These are phyloP conservation scores for Phytophthora tubulina DNA, from an alignment of 352 stramenopile genomes.

Conservation along the genomic window DNA sequence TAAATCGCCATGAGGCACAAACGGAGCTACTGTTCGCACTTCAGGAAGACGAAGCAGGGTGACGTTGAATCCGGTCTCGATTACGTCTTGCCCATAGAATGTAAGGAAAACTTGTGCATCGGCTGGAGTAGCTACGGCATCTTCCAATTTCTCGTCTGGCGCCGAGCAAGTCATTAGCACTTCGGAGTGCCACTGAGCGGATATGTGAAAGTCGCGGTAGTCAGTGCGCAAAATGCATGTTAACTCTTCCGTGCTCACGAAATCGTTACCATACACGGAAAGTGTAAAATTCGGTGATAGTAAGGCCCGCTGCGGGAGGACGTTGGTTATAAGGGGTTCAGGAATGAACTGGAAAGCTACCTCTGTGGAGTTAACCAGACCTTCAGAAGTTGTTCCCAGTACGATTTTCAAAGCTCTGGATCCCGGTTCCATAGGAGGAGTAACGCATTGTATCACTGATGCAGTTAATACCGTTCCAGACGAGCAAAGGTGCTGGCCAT, in stretches of 20 bases:
- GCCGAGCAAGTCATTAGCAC: slow-evolving; percentile 36
- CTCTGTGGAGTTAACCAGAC: slow-evolving; percentile 48
- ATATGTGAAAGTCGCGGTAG: slow-evolving; percentile 10
- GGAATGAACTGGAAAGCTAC: slow-evolving; percentile 38
- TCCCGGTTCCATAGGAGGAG: slow-evolving; percentile 23
- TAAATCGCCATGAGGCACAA: neutral
- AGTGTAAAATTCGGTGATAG: slow-evolving; percentile 23
- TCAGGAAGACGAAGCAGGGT: slow-evolving; percentile 44
- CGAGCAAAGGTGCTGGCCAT: slow-evolving; percentile 27
- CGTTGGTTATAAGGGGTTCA: slow-evolving; percentile 28
- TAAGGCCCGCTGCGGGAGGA: slow-evolving; percentile 33
- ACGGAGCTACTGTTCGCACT: slow-evolving; percentile 20
- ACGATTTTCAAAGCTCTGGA: slow-evolving; percentile 29
- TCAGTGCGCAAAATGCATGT: slow-evolving; percentile 44
- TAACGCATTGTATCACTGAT: slow-evolving; percentile 33
- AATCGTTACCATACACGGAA: slow-evolving; percentile 38
- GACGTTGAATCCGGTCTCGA: slow-evolving; percentile 52
- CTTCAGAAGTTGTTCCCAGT: slow-evolving; percentile 19
- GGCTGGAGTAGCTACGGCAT: neutral
- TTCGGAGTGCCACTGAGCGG: slow-evolving; percentile 32
- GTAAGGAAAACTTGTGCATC: slow-evolving; percentile 41
- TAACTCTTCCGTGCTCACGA: slow-evolving; percentile 28
- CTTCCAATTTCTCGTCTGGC: neutral
- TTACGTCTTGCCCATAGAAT: slow-evolving; percentile 21
- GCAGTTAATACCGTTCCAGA: slow-evolving; percentile 23